Percentiles rank a stretch among this genome's conserved stretches.
phyloP scores from a whole-genome alignment of 139 green algal species.

The Coccomyxa sp. region DNA sequence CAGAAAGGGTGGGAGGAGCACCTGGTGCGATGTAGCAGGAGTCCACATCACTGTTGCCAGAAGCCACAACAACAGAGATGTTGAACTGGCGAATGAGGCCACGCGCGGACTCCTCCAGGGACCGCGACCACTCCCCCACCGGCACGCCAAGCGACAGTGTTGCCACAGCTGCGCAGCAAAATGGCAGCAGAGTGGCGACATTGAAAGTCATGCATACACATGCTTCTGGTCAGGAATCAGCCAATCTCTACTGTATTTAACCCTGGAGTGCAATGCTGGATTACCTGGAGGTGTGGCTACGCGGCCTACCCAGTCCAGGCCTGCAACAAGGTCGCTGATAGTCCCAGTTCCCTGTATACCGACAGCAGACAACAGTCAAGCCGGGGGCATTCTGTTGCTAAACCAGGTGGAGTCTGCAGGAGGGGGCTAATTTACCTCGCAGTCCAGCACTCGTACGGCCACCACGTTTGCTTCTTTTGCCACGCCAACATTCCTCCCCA shows the following conservation, averaged over 20 bases:
- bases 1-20: neutral
- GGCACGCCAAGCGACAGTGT: neutral
- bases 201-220: no score
- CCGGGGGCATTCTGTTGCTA: neutral
- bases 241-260: no score
- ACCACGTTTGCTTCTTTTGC: slow-evolving; percentile 32
- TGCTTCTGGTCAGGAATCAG: no score
- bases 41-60: neutral
- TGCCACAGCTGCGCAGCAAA: neutral
- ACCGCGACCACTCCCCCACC: neutral
- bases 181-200: no score
- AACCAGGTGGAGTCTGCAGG: neutral
- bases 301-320: neutral
- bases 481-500: slow-evolving; percentile 33
- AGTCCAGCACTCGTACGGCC: slow-evolving; percentile 39
- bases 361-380: slow-evolving; percentile 15
- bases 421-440: slow-evolving; percentile 11
- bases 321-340: neutral
- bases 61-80: neutral
- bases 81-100: neutral
- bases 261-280: no score
- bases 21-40: neutral
- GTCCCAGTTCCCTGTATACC: neutral
- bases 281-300: neutral
- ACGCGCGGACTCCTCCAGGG: neutral